Conservation (phyloP, 805 yeast genomes). For the Pichia pseudocactophila region DNA sequence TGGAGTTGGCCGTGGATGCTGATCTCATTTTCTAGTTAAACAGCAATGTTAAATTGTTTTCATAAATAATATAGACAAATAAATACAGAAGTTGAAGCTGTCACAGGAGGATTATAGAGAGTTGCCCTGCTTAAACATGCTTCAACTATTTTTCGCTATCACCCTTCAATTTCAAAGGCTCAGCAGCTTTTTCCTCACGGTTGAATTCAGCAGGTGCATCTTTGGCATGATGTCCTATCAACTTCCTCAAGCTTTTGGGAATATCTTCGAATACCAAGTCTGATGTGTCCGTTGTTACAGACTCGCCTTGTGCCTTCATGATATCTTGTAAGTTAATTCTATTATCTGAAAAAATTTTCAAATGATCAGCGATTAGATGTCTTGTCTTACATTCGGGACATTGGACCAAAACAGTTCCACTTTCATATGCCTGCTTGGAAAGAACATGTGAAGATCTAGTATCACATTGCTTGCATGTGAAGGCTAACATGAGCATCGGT, state of each 20-base stretch:
- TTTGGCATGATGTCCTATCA: constrained; percentile 59
- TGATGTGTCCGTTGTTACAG: constrained; percentile 51
- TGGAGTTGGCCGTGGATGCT: neutral
- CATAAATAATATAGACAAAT: too few relatives aligned
- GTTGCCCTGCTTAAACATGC: constrained; percentile 3
- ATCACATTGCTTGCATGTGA: constrained; percentile 84
- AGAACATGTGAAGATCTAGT: constrained; percentile 82
- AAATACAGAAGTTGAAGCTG: too few relatives aligned
- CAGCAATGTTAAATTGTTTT: too few relatives aligned
- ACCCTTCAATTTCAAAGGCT: constrained; percentile 10
- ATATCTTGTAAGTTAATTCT: constrained; percentile 74
- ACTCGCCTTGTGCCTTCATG: constrained; percentile 65
- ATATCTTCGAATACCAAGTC: constrained; percentile 66
- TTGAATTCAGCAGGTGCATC: constrained; percentile 48
- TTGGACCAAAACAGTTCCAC: constrained; percentile 79
- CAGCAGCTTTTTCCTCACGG: constrained; percentile 7
- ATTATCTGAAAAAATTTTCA: constrained; percentile 74
- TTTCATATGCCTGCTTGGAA: constrained; percentile 83
- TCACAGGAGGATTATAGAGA: too few relatives aligned
- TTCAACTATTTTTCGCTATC: neutral
- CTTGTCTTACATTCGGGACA: constrained; percentile 88
- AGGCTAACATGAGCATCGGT: constrained; percentile 79
- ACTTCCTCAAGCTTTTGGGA: constrained; percentile 42
- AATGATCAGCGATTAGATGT: constrained; percentile 85
- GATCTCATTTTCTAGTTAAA: neutral